Percentiles rank a stretch among this genome's conserved stretches.
Evolutionary conservation across 2,329 filamentous ascomycete species (phyloP).

Genomic region (Cladorrhinum sp.): DNA sequence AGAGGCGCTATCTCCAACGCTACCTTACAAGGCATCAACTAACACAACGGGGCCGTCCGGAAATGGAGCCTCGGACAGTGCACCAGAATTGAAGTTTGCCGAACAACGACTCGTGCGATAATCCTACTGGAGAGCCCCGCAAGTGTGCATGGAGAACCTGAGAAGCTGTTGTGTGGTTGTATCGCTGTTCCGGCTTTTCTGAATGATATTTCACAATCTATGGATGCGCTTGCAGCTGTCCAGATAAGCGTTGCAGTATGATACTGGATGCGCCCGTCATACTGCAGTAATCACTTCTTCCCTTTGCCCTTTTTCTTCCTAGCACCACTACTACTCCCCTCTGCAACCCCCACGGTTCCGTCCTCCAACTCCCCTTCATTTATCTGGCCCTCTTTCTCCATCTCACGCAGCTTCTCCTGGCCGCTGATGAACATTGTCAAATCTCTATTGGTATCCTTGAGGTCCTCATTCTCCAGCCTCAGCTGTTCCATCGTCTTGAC

Average conservation of each 20-base stretch:
- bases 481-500: slow-evolving; percentile 72
- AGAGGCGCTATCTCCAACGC: background rate
- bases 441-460: slow-evolving; percentile 84
- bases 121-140: background rate
- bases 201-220: no score
- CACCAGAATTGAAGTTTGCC: background rate
- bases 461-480: slow-evolving; percentile 63
- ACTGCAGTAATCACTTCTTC: slow-evolving; percentile 21
- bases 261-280: background rate
- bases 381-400: slow-evolving; percentile 58
- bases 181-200: no score
- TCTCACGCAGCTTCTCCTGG: slow-evolving; percentile 72
- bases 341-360: slow-evolving; percentile 62
- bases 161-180: background rate
- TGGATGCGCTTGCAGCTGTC: no score
- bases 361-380: slow-evolving; percentile 71
- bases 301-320: slow-evolving; percentile 50
- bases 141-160: background rate
- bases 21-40: background rate
- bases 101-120: background rate
- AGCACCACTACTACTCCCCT: slow-evolving; percentile 42
- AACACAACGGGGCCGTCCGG: background rate
- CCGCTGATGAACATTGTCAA: slow-evolving; percentile 83
- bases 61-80: background rate
- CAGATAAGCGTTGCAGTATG: background rate